Evolutionary conservation across 2,329 filamentous ascomycete species (phyloP), one percentile per base, ranked within the genome.

Genomic region (Cordyceps sp.): DNA sequence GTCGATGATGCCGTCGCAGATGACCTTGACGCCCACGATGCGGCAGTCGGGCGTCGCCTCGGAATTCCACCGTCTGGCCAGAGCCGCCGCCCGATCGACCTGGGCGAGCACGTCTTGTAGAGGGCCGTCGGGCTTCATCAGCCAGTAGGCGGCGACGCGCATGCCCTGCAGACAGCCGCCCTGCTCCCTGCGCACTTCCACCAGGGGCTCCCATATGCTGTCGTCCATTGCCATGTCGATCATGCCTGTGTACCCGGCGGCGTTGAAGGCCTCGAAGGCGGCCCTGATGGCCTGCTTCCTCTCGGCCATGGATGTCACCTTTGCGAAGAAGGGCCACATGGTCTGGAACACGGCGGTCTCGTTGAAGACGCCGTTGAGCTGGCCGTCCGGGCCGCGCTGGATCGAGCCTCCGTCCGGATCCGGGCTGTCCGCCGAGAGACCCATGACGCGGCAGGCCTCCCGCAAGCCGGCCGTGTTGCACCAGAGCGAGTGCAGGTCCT

Each of bases 1-100:
- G 39, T 78, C 73, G 24, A 78, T 59, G 23, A 74, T 69, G 10
- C 73, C 73, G 36, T 78, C 73, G 41, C 66, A 69, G 25, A 78
- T 73, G 16, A 78, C 48, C 44, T 78, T 78, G 47, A 78, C 63
- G 5, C 73, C 73, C 0, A 70, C 64, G 8, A 78, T 47, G 14
- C 66, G 64, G 34, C 47, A 49, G 33, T 57, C 54, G 0, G 55
- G 55, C 2, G 51, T 54, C 0, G 42, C 52, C 10, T 48, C 41
- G 8, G 45, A 47, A 37, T 50, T 57, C 39, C 50, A 55, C 32
- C 46, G 33, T 6, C 33, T 35, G 14, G 51, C 52, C 23, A 69
- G 44, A 33, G 61, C 59, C 25, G 65, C 60, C 0, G 64, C 65
- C 4, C 57, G 56, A 16, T 63, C 55, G 1, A 72, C 61, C 40